Percentiles rank a stretch among this genome's conserved stretches.
Conservation (phyloP, 108 stramenopile genomes). For the Skeletonema marinoi region DNA sequence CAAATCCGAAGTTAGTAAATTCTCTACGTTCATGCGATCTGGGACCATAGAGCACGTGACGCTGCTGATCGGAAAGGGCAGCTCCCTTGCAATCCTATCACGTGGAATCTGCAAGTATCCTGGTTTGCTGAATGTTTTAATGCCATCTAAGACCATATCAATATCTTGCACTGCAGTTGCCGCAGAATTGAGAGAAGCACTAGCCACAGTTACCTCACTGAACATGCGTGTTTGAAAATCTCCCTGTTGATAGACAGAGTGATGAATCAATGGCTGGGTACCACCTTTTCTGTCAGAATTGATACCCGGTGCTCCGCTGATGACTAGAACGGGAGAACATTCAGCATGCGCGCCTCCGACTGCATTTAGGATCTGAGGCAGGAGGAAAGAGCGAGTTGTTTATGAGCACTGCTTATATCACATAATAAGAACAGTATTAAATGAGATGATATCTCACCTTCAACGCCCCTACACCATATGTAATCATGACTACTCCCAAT, state of each 20-base stretch:
- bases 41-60: too few species aligned
- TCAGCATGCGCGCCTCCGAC: conserved; percentile 1
- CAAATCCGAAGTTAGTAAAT: neutral
- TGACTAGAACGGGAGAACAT: conserved; percentile 1
- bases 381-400: neutral
- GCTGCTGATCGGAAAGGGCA: neutral
- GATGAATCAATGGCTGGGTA: neutral
- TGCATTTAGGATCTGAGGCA: neutral
- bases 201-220: neutral
- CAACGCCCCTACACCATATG: conserved; percentile 1
- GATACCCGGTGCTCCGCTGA: conserved; percentile 3
- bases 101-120: neutral
- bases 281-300: neutral
- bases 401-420: neutral
- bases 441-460: neutral
- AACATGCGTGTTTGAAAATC: neutral
- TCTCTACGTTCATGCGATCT: too few species aligned
- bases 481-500: neutral
- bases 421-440: too few species aligned
- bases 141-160: neutral
- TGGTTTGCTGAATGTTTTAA: conserved; percentile 1
- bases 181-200: neutral
- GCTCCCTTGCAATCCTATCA: neutral
- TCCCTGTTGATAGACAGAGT: neutral
- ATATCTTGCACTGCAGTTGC: neutral